Base-by-base conservation (phyloP, 2,329 filamentous ascomycete genomes). In the Neonectria magnoliae region DNA sequence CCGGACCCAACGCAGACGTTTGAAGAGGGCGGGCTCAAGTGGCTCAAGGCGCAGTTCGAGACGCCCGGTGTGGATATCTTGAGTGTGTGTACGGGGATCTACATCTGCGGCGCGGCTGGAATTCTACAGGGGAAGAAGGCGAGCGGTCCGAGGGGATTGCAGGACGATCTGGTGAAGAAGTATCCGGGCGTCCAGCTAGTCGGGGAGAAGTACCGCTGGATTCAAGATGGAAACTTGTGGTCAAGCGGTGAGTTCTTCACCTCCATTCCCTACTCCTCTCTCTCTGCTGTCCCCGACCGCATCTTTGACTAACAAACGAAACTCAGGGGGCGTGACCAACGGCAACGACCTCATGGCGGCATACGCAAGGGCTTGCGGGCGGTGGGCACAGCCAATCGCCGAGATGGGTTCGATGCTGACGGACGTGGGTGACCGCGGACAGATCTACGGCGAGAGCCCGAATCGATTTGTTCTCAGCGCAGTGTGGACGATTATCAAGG, bases 301-400 rank as follows among this genome's bases (percentile, higher is more conserved):
- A n/a, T n/a, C n/a, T n/a, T 10, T 16, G 25, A 36, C 52, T 48
- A 22, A 62, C 60, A 33, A 33, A 2, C 25, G 36, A 22, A 22
- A 4, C 25, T 11, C 13, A 85, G 83, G 84, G n/a, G 84, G 83
- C 55, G 76, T 87, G 57, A 87, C 85, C 13, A 87, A 87, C 65
- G 85, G 85, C 33, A 87, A 87, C 68, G 86, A 88, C 62, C 78
- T 88, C 57, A 81, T 87, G 48, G 82, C 82, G 18, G 84, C 84
- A 2, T 88, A 87, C 70, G 80, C 81, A 9, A 80, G 83, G 38
- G 75, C 79, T 6, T 78, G 77, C 47, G 77, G 79, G 58, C 79
- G 80, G 59, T 84, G 85, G 70, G 79, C 83, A 1, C 68, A 65
- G 5, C 73, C 81, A 0, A 65, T 85, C 16, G 83, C 78, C 10